Evolutionary conservation across 352 stramenopile species (phyloP), one percentile per base, ranked within the genome.

Genomic region (Phytopythium boreale): DNA sequence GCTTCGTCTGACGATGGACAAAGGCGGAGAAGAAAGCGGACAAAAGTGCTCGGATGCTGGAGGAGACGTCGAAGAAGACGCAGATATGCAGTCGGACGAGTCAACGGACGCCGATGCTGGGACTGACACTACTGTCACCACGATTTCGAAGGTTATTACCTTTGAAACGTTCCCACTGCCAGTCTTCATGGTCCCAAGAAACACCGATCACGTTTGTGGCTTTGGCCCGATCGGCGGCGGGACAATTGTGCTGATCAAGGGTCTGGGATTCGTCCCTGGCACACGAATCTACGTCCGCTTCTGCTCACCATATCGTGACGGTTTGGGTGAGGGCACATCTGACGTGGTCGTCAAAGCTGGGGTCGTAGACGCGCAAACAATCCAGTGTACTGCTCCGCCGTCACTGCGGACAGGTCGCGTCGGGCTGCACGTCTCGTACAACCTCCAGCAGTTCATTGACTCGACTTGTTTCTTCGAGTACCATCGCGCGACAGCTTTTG

Each of bases 391-490:
- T 14, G 71, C 79, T 10, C 83, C 83, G 11, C 64, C 69, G 1
- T 73, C 70, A 2, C 66, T 60, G 0, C 63, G 71, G 22, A 39
- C 77, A 0, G 79, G 80, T 2, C 72, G 78, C 1, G 77, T 80
- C 3, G 65, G 58, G 2, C 69, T 92, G 12, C 71, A 89, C 39
- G 69, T 90, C 4, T 87, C 81, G 10, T 92, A 92, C 66, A 92
- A 92, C 51, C 62, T 89, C 0, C 81, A 90, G 61, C 76, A 92
- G 68, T 92, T 79, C 68, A 87, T 77, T 2, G 72, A 87, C 52
- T 87, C 83, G 4, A 81, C 70, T 2, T 86, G 79, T 51, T 88
- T 72, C 57, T 92, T 90, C 22, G 83, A 92, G 61, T 92, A 89
- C 56, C 83, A 92, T 51, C 60, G 68, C 15, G 55, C n/a, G 17